Base-by-base conservation (phyloP, 2,329 filamentous ascomycete genomes). In the Peltaster fructicola region DNA sequence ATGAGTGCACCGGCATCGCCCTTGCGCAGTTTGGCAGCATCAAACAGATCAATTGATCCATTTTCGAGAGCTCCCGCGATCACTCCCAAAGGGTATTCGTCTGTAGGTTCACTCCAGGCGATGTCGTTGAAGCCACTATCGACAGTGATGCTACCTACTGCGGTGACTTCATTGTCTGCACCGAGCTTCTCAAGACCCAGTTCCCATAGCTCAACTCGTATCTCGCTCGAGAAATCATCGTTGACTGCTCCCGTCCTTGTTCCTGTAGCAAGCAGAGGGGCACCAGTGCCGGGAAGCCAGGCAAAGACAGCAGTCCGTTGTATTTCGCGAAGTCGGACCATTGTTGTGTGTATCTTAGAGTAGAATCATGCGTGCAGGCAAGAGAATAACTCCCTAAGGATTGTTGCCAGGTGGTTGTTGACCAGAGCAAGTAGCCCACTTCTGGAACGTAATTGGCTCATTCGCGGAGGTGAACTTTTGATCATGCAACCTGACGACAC, bases 41-140 rank as follows among this genome's bases (percentile, higher is more conserved):
- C 84, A 81, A 84, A 98, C 16, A 98, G 59, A 46, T 91, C 79
- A 36, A 98, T 65, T 18, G 81, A 77, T 31, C 90, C 88, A 56
- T 85, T 93, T 52, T 98, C 90, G 35, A 95, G 65, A 34, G 81
- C 88, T 48, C 84, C 88, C 26, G 88, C 88, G 54, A 98, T 88
- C 48, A 98, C 76, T 37, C 90, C 88, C 39, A 70, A 68, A 8
- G 79, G 73, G 44, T 80, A 66, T 34, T 81, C 73, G 32, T 76
- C 73, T 39, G 73, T 78, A 23, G 79, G 71, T 37, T 77, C 71
- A 29, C 81, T 76, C 88, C 88, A 98, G 32, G 85, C 82, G 50
- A 98, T 77, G 48, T 95, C 88, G 52, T 93, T 88, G 54, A 98
- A 98, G 44, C 88, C 88, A 30, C 85, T 82, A 44, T 95, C 88